Conservation (phyloP, 2,329 filamentous ascomycete species). For the Aureobasidium subglaciale region DNA sequence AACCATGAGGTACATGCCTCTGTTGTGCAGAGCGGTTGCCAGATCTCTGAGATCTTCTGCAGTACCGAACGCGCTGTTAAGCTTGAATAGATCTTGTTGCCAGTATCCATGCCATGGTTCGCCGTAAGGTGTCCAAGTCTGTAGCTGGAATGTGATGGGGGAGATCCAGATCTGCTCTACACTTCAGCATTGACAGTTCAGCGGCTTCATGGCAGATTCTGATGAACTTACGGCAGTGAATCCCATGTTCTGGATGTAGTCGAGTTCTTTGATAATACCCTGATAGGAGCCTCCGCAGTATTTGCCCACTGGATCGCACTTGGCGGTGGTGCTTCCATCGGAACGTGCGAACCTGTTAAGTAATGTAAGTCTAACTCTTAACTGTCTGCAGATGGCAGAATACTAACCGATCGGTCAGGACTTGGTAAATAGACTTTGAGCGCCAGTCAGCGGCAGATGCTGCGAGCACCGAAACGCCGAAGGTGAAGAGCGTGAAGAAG, state of each 20-base stretch:
- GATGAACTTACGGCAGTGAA: conserved; percentile 46
- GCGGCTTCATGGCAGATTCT: background rate
- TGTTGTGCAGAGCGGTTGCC: conserved; percentile 28
- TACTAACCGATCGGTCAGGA: conserved; percentile 35
- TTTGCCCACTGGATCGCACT: conserved; percentile 30
- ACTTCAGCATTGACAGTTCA: conserved; percentile 1
- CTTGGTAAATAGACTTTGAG: conserved; percentile 35
- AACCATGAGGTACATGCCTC: conserved; percentile 35
- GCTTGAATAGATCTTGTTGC: conserved; percentile 41
- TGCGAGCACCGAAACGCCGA: conserved; percentile 1
- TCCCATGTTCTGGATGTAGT: conserved; percentile 57
- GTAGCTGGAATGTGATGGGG: conserved; percentile 44
- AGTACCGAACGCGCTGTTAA: conserved; percentile 33
- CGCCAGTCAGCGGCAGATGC: conserved; percentile 30
- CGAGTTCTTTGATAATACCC: conserved; percentile 52
- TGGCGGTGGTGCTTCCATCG: conserved; percentile 34
- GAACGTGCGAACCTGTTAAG: conserved; percentile 30
- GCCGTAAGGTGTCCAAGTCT: conserved; percentile 30
- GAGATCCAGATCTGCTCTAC: conserved; percentile 43
- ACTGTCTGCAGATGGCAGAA: background rate
- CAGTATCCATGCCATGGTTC: conserved; percentile 52
- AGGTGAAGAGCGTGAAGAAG: background rate
- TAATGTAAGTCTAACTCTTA: background rate
- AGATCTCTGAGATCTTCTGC: conserved; percentile 31
- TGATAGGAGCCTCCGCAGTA: conserved; percentile 58